A percentile compares a stretch with the other conserved stretches of the same genome.
Evolutionary conservation across 2,329 filamentous ascomycete genomes (phyloP).

Genomic region (Penicillium sclerotigenum): DNA sequence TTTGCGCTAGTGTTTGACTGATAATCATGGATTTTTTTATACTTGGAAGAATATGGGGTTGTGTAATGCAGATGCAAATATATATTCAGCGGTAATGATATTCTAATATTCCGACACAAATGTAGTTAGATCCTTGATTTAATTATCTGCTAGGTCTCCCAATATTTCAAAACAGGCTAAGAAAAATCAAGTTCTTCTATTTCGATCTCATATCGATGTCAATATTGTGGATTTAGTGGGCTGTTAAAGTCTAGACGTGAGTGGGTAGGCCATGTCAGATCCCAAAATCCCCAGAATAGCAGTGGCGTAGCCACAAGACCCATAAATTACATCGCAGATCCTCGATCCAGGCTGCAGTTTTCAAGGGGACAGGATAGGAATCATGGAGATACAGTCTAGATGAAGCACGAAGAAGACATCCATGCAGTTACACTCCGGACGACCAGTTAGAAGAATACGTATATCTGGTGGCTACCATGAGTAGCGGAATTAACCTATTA

Average conservation of each 20-base stretch:
- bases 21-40: background rate
- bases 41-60: background rate
- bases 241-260: background rate
- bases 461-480: background rate
- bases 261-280: background rate
- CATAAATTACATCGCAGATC: slow-evolving; percentile 1
- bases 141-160: too few relatives aligned
- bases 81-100: background rate
- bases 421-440: background rate
- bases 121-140: background rate
- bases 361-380: background rate
- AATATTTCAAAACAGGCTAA: background rate
- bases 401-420: background rate
- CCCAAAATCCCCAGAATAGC: background rate
- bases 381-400: background rate
- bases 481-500: too few relatives aligned
- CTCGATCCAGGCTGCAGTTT: background rate
- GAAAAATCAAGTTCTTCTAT: background rate
- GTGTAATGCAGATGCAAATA: background rate
- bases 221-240: background rate
- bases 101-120: background rate
- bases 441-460: too few relatives aligned
- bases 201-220: background rate
- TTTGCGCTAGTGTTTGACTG: background rate
- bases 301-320: slow-evolving; percentile 2